These are phyloP conservation scores for Brassica rapa DNA, from an alignment of 345 rosid species.

Conservation along the genomic window DNA sequence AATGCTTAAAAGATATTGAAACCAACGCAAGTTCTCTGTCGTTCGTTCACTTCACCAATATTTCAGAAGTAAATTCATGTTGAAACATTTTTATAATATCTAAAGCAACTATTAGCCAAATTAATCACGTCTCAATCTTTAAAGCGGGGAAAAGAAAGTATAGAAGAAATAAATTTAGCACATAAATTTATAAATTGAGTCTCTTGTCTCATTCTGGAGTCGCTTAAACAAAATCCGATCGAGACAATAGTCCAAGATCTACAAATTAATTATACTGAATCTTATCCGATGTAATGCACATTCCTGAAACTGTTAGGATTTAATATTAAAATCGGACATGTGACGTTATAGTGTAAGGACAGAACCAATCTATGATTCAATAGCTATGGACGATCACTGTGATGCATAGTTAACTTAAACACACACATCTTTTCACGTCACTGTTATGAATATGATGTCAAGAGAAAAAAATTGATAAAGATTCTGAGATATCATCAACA, in stretches of 20 bases:
- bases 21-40: constrained; percentile 20
- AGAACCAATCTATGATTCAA: background rate
- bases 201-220: background rate
- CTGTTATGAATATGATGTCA: background rate
- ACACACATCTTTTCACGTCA: background rate
- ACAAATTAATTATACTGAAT: background rate
- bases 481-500: background rate
- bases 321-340: background rate
- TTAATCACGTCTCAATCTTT: background rate
- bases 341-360: background rate
- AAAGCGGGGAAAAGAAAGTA: too few relatives aligned
- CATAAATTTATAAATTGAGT: too few relatives aligned
- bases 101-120: background rate
- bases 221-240: background rate
- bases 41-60: background rate
- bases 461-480: background rate
- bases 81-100: background rate
- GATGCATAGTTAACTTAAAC: background rate
- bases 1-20: background rate
- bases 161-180: too few relatives aligned
- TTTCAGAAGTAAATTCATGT: too few relatives aligned
- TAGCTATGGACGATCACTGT: background rate
- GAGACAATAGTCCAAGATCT: constrained; percentile 10
- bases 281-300: constrained; percentile 19
- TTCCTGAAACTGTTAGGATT: background rate